phyloP scores from a whole-genome alignment of 179 eudicot species.

The Sideroxylon spinosum region DNA sequence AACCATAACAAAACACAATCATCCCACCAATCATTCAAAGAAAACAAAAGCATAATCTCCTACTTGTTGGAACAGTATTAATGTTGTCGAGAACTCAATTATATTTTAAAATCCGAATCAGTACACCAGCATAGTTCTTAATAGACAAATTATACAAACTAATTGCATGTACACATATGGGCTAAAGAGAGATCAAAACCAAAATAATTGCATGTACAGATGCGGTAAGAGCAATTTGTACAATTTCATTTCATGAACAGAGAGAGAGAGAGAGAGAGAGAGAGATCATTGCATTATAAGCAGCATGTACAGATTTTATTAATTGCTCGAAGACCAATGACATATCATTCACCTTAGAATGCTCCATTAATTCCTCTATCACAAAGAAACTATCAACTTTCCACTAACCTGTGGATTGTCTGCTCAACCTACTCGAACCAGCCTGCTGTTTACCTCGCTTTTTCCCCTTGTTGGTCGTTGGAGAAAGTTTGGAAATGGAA shows the following conservation, averaged over 20 bases:
- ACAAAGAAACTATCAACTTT: too few species aligned
- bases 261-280: neutral
- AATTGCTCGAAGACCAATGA: neutral
- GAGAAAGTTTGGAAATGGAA: constrained; percentile 38
- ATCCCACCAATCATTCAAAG: too few species aligned
- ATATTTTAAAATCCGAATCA: too few species aligned
- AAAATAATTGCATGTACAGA: neutral
- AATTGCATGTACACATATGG: neutral
- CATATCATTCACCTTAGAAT: neutral
- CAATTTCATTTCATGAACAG: neutral
- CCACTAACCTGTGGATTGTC: constrained; percentile 41
- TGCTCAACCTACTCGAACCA: constrained; percentile 42
- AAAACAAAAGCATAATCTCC: too few species aligned
- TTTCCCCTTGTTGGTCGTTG: constrained; percentile 44
- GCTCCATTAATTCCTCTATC: neutral
- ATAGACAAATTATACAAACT: too few species aligned
- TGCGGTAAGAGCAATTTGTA: neutral
- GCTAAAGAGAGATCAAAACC: neutral
- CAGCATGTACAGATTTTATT: constrained; percentile 2
- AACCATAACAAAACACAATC: too few species aligned
- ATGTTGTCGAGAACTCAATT: too few species aligned
- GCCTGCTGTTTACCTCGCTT: constrained; percentile 61
- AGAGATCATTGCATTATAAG: too few species aligned
- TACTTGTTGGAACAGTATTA: too few species aligned
- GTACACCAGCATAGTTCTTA: too few species aligned